Evolutionary conservation across 176 grass and related monocot species (phyloP), one percentile per base, ranked within the genome.

Genomic region (Aegilops umbellulata): DNA sequence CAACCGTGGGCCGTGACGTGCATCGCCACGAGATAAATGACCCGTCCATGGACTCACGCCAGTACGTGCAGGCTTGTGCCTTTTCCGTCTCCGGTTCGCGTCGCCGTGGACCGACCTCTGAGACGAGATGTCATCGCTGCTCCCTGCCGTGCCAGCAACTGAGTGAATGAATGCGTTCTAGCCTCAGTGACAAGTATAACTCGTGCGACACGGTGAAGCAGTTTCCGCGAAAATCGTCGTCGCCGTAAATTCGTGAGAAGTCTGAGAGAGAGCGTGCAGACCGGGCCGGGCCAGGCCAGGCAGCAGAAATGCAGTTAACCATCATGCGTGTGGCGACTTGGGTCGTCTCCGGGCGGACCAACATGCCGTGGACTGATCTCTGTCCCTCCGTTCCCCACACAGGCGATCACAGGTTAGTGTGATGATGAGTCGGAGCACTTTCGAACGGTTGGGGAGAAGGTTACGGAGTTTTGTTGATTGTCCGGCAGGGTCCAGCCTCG

Each of bases 351-450:
- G 14, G 75, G 64, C 49, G 27, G 32, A 27, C 68, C 74, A 35
- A 34, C 20, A n/a, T n/a, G 17, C 34, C 51, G 68, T 34, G 60
- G 41, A 66, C 35, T 31, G 14, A 55, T 9, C 14, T 30, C 10
- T 57, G 87, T 74, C 87, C 38, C 44, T 58, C 77, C 34, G 61
- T 49, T 76, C 88, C 76, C 77, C 62, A 76, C 69, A 51, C 15
- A 39, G 42, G 42, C 14, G 5, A 74, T 42, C 23, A 2, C 38
- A 16, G 25, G 62, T 38, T 36, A 30, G 10, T 11, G 75, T 76
- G 20, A 65, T 78, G 24, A 76, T 22, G 67, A n/a, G 60, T 6
- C 62, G 83, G 22, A 77, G 19, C 55, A 23, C 26, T 79, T 35
- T 47, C 8, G 30, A 63, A 53, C 16, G 0, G 19, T 53, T 7